Evolutionary conservation across 2,329 filamentous ascomycete genomes (phyloP), one percentile per base, ranked within the genome.

Genomic region (Plectosphaerella plurivora): DNA sequence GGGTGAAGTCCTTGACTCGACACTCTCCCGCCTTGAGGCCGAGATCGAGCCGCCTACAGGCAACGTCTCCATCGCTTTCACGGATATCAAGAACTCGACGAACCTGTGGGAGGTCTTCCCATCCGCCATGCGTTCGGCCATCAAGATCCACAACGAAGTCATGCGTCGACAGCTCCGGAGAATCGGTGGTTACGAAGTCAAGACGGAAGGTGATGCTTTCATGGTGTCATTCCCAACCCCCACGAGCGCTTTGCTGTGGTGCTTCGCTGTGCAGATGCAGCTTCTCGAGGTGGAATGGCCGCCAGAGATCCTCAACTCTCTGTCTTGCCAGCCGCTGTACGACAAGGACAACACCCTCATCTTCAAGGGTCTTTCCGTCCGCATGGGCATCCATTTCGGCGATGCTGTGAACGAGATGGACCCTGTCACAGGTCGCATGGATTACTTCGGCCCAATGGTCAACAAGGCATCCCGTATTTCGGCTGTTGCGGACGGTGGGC

Each of bases 371-470:
- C 74, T 99, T 50, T 97, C 92, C 11, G 94, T 99, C 42, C 84
- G 94, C 54, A 99, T 99, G 94, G 94, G 94, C 62, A 91, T 96
- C 55, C 94, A 99, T 68, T 99, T 88, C 82, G 94, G 94, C 59
- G 86, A 89, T 54, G 94, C 93, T 6, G 91, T 99, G 61, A 96
- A 91, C 66, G 94, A 99, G 69, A 88, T 88, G 47, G 94, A 99
- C 69, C 94, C 94, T 0, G 92, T 99, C 48, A 99, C 94, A 2
- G 88, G 92, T 53, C 91, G 94, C 57, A 99, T 99, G 94, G 94
- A 99, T 64, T 99, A 99, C 73, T 99, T 97, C 66, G 94, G 94
- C 1, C 94, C 94, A 14, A 99, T 99, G 91, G 94, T 99, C 63
- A 99, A 99, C 72, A 92, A 95, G 65, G 91, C 94, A 1, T 88